Base-by-base conservation (phyloP, 2,329 filamentous ascomycete genomes). In the Trichoderma koningiopsis region DNA sequence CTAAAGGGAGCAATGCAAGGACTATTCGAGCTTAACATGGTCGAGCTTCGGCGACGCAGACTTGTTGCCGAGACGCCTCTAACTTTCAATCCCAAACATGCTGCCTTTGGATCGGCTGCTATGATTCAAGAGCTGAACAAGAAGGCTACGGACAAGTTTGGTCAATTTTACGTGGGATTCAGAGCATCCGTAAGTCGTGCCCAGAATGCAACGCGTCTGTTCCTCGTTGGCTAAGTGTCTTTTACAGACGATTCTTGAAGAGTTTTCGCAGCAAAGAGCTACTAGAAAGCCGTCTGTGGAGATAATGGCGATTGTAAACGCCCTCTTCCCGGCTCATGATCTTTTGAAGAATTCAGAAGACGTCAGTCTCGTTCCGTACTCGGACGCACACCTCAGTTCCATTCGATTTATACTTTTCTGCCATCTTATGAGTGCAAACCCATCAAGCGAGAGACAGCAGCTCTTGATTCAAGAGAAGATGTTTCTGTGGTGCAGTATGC, bases 281-380 rank as follows among this genome's bases (percentile, higher is more conserved):
- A 19, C 47, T 22, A 66, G 63, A 61, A 72, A 73, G 31, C 68
- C 73, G 16, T 52, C 60, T 3, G 66, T 72, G 6, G 70, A 72
- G 16, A 73, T 79, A 40, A 77, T 81, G 78, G 79, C 78, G 27
- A 73, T 74, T 7, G 71, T 81, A 29, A 81, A 81, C 60, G 75
- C 80, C 6, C 71, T 81, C 24, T 79, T 81, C 40, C 78, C 80
- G 0, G 68, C 78, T 0, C 66, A 72, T 11, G 63, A 73, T 10
- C 69, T 76, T 13, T 70, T 76, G 22, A 68, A 72, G 40, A 62
- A 72, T 19, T 64, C 69, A 2, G 71, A 76, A 3, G 75, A 76
- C 35, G 10, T 74, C 5, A 73, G 77, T 22, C 72, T 76, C 8
- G 72, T 73, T 13, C 77, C 78, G 1, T 77, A 76, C 68, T 76